A percentile compares a stretch with the other conserved stretches of the same genome.
phyloP scores from a whole-genome alignment of 129 eudicot genomes.

The Flaveria ramosissima region DNA sequence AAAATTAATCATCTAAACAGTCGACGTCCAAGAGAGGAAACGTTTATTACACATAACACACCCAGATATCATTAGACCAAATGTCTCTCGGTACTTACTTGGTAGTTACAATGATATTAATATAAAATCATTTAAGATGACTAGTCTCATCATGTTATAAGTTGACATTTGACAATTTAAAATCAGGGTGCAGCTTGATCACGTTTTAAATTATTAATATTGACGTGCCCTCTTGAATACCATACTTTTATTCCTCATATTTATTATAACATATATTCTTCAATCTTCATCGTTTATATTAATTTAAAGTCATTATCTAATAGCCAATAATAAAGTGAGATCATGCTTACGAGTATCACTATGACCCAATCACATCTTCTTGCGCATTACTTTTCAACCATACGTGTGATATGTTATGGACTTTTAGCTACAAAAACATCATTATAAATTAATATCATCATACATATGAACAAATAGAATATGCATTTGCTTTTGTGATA shows the following conservation, averaged over 20 bases:
- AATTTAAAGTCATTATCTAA: background rate
- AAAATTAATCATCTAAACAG: no score
- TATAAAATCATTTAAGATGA: background rate
- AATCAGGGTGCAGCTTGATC: background rate
- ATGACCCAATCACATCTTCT: conserved; percentile 22
- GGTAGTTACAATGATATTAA: background rate
- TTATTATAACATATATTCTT: background rate
- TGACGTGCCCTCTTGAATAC: conserved; percentile 10
- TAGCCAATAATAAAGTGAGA: background rate
- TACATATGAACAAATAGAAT: background rate
- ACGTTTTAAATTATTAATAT: background rate
- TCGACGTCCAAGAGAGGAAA: no score
- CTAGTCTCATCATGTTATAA: background rate
- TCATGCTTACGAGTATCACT: background rate
- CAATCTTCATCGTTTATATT: background rate
- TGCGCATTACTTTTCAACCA: conserved; percentile 28
- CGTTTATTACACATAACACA: no score
- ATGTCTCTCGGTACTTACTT: background rate
- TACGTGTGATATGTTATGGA: conserved; percentile 28
- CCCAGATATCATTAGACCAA: no score
- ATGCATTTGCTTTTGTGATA: conserved; percentile 13
- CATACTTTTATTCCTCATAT: conserved; percentile 15
- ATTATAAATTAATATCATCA: conserved; percentile 1
- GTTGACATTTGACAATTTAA: conserved; percentile 21
- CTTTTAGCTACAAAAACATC: conserved; percentile 14